Percentiles rank a stretch among this genome's conserved stretches.
phyloP scores from a whole-genome alignment of 495 filamentous ascomycete genomes.

The Melanomma pulvis-pyrius region DNA sequence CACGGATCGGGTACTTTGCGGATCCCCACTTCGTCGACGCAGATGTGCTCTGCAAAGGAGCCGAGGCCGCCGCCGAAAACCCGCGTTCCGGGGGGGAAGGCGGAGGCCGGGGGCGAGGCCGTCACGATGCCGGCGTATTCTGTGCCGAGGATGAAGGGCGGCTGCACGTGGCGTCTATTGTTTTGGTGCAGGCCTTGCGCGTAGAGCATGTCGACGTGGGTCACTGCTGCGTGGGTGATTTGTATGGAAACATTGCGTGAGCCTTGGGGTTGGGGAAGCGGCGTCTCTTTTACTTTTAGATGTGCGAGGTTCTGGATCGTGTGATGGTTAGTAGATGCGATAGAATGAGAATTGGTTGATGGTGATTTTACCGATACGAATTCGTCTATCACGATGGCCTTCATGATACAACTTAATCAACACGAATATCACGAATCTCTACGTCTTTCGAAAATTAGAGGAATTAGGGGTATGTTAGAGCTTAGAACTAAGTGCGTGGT shows the following conservation, averaged over 20 bases:
- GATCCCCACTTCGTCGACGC: conserved; percentile 15
- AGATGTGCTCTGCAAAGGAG: conserved; percentile 17
- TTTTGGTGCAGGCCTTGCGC: conserved; percentile 49
- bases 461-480: not conserved
- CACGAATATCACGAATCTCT: not conserved
- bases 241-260: conserved; percentile 14
- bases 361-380: conserved; percentile 34
- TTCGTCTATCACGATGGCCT: conserved; percentile 39
- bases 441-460: not conserved
- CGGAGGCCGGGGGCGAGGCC: conserved; percentile 15
- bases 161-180: conserved; percentile 42
- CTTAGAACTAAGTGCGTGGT: not conserved
- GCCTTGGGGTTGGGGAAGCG: conserved; percentile 1
- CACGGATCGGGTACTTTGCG: conserved; percentile 16
- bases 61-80: conserved; percentile 34
- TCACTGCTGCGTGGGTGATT: conserved; percentile 31
- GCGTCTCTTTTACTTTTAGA: conserved; percentile 30
- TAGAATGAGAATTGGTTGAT: not conserved
- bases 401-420: conserved; percentile 25
- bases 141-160: conserved; percentile 43
- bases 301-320: conserved; percentile 30
- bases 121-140: conserved; percentile 34
- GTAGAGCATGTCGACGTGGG: conserved; percentile 38
- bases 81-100: conserved; percentile 17
- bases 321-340: not conserved